Evolutionary conservation across 2,329 filamentous ascomycete species (phyloP), one percentile per base, ranked within the genome.

Genomic region (Hymenoscyphus scutula): DNA sequence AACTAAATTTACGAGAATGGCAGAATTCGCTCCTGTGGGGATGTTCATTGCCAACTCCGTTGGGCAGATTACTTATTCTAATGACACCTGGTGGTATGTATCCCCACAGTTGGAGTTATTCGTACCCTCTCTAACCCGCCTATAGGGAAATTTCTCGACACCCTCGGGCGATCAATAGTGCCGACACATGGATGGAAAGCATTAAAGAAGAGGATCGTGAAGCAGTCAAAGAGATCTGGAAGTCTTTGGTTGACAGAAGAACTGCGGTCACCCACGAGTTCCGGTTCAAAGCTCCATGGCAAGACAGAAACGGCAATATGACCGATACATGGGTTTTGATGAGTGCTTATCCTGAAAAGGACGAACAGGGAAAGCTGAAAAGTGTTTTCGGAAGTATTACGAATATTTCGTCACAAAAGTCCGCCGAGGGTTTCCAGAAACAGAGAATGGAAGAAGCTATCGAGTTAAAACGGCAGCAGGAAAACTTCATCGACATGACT

Each of bases 401-500:
- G 0, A 91, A 96, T 71, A 96, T 96, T 67, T 92, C 89, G 19
- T 85, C 89, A 60, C 90, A 95, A 73, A 96, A 96, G 74, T 89
- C 88, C 81, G 91, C 91, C 1, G 91, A 96, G 74, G 87, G 88
- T 55, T 86, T 92, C 37, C 90, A 96, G 74, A 91, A 84, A 69
- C 83, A 87, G 53, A 86, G 90, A 62, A 89, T 90, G 71, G 85
- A 93, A 70, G 91, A 95, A 73, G 92, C 91, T 0, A 85, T 93
- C 1, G 89, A 94, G 73, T 81, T 92, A 64, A 95, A 95, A 74
- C 81, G 85, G 27, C 86, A 89, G 65, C 84, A 87, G 68, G 84
- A 86, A 68, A 89, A 89, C 67, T 90, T 90, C 70, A 89, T 90
- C 67, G 88, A 90, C 70, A 89, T 90, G 60, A 90, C 87, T 2